Evolutionary conservation across 805 yeast species (phyloP).

Genomic region (Cephaloascus albidus): DNA sequence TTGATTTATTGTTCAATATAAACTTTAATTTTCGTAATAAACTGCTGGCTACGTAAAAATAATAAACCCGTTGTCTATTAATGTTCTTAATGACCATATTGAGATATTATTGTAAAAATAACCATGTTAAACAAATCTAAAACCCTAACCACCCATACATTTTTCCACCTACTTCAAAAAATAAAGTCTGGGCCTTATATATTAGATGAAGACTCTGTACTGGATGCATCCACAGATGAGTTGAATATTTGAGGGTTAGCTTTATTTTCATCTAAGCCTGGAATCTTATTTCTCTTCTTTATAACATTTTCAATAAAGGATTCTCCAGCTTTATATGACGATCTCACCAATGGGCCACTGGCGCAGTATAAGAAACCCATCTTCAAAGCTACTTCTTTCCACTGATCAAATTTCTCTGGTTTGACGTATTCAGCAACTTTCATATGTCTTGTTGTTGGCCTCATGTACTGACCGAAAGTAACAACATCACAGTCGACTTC

Average conservation of each 20-base stretch:
- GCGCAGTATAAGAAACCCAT: slow-evolving; percentile 96
- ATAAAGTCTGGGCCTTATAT: too few species aligned
- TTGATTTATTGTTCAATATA: too few species aligned
- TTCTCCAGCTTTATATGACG: slow-evolving; percentile 97
- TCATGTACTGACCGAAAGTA: slow-evolving; percentile 98
- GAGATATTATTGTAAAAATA: too few species aligned
- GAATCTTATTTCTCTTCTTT: slow-evolving; percentile 52
- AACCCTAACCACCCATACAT: too few species aligned
- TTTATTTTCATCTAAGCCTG: neutral
- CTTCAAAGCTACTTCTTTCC: slow-evolving; percentile 81
- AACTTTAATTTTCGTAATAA: too few species aligned
- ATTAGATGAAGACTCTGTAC: too few species aligned
- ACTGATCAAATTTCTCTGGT: slow-evolving; percentile 89
- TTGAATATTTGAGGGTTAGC: neutral
- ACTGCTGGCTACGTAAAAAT: too few species aligned
- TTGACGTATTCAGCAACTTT: slow-evolving; percentile 91
- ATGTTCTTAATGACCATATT: too few species aligned
- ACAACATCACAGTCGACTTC: slow-evolving; percentile 81
- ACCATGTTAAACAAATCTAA: too few species aligned
- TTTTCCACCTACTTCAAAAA: too few species aligned
- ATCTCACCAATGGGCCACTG: slow-evolving; percentile 92
- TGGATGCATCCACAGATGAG: neutral
- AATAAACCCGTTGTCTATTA: too few species aligned
- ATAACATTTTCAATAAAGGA: slow-evolving; percentile 91
- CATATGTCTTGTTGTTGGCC: slow-evolving; percentile 98